A percentile compares a stretch with the other conserved stretches of the same genome.
These are phyloP conservation scores for Parachaetomium inaequale DNA, from an alignment of 495 filamentous ascomycete genomes.

Conservation along the genomic window DNA sequence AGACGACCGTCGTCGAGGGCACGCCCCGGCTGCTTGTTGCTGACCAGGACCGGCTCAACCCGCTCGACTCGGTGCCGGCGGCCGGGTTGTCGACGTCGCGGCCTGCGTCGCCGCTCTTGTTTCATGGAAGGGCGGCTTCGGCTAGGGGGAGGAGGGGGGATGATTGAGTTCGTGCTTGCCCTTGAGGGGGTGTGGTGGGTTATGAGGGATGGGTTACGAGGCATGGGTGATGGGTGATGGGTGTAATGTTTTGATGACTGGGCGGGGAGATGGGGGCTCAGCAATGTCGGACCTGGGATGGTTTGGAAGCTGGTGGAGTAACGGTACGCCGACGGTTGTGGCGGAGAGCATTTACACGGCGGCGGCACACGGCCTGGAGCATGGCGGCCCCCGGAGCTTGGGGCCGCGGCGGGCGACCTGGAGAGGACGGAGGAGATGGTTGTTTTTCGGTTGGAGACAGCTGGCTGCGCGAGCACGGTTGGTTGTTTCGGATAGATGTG, in stretches of 20 bases:
- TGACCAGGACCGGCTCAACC: slow-evolving; percentile 37
- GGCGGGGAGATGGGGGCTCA: not conserved
- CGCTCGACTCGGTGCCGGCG: slow-evolving; percentile 51
- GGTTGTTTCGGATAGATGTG: not conserved
- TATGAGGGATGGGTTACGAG: not conserved
- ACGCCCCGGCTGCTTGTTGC: slow-evolving; percentile 30
- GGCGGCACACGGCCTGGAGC: not conserved
- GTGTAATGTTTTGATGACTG: not conserved
- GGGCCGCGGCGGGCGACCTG: not conserved
- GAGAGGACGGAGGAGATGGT: not conserved
- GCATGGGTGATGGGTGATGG: not conserved
- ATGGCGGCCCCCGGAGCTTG: slow-evolving; percentile 8
- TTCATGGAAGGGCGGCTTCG: slow-evolving; percentile 47
- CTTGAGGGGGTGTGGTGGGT: not conserved
- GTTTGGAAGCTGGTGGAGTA: no score
- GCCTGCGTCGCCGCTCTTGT: slow-evolving; percentile 59
- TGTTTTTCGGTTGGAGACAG: not conserved
- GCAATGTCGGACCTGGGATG: no score
- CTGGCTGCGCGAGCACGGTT: not conserved
- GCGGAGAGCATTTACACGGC: slow-evolving; percentile 3
- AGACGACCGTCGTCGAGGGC: slow-evolving; percentile 55
- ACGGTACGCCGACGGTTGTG: not conserved
- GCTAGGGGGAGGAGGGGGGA: slow-evolving; percentile 39
- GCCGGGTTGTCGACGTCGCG: slow-evolving; percentile 57
- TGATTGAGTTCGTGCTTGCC: slow-evolving; percentile 27